Conservation (phyloP, 768 basidiomycete genomes). For the Lentinula aciculospora region DNA sequence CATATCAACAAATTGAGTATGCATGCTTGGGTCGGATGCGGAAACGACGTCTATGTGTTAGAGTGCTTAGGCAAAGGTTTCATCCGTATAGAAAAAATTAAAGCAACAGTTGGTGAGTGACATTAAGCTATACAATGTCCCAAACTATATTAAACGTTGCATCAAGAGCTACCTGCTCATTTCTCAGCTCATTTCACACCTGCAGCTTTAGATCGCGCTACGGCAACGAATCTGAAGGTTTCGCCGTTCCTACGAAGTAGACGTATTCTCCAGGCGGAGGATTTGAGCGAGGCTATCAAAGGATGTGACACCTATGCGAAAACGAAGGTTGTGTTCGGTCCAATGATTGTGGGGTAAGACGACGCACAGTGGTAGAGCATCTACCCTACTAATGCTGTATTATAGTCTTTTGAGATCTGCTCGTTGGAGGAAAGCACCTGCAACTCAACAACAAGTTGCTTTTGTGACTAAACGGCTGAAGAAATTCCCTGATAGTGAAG, state of each 20-base stretch:
- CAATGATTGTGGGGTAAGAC: constrained; percentile 44
- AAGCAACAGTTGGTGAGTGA: constrained; percentile 28
- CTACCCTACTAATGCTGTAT: background rate
- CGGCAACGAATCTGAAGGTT: constrained; percentile 36
- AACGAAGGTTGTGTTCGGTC: constrained; percentile 48
- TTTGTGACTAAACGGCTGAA: constrained; percentile 44
- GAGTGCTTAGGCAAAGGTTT: constrained; percentile 70
- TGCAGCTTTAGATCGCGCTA: constrained; percentile 36
- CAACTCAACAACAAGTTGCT: constrained; percentile 54
- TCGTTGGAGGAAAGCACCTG: constrained; percentile 57
- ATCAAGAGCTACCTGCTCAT: constrained; percentile 22
- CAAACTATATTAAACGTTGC: background rate
- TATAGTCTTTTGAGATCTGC: constrained; percentile 53
- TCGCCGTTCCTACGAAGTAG: constrained; percentile 53
- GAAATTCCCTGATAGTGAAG: constrained; percentile 13
- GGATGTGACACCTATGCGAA: constrained; percentile 66
- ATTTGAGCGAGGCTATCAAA: constrained; percentile 54
- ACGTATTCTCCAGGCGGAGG: constrained; percentile 45
- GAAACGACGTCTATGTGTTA: constrained; percentile 62
- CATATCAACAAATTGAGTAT: constrained; percentile 49
- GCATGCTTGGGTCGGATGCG: constrained; percentile 79
- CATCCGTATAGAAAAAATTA: constrained; percentile 51
- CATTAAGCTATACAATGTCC: background rate
- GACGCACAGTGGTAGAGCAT: background rate
- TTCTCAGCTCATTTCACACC: constrained; percentile 55